Evolutionary conservation across 2,329 filamentous ascomycete genomes (phyloP).

Genomic region (Hypoxylon sp.): DNA sequence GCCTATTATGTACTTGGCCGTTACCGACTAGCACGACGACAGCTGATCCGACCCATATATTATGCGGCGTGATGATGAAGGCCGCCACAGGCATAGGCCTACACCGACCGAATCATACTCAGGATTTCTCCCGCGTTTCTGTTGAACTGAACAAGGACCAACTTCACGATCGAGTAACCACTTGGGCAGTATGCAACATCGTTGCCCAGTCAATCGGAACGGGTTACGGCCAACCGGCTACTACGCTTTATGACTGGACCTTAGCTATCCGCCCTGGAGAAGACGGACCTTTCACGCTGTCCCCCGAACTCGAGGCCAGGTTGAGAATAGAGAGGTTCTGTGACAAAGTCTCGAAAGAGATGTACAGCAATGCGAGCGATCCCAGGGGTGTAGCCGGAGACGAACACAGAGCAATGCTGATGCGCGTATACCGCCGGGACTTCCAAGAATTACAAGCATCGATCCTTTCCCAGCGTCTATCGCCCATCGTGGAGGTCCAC

Average conservation of each 20-base stretch:
- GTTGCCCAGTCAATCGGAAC: conserved; percentile 87
- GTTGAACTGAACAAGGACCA: conserved; percentile 84
- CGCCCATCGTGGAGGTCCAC: conserved; percentile 74
- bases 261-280: conserved; percentile 73
- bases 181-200: conserved; percentile 89
- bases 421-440: conserved; percentile 76
- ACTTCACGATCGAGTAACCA: conserved; percentile 81
- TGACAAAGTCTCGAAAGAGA: conserved; percentile 83
- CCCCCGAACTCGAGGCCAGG: conserved; percentile 74
- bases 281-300: conserved; percentile 71
- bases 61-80: conserved; percentile 89
- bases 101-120: conserved; percentile 84
- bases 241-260: conserved; percentile 83
- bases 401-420: conserved; percentile 76
- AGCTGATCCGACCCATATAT: conserved; percentile 84
- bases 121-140: conserved; percentile 84
- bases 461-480: conserved; percentile 71
- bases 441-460: conserved; percentile 74
- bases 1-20: conserved; percentile 85
- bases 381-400: conserved; percentile 78
- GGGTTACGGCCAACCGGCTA: conserved; percentile 85
- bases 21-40: conserved; percentile 85
- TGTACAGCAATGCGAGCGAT: conserved; percentile 83
- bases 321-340: conserved; percentile 81
- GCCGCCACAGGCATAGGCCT: conserved; percentile 86